Evolutionary conservation across 768 basidiomycete species (phyloP).

Genomic region (Serpula lacrymans): DNA sequence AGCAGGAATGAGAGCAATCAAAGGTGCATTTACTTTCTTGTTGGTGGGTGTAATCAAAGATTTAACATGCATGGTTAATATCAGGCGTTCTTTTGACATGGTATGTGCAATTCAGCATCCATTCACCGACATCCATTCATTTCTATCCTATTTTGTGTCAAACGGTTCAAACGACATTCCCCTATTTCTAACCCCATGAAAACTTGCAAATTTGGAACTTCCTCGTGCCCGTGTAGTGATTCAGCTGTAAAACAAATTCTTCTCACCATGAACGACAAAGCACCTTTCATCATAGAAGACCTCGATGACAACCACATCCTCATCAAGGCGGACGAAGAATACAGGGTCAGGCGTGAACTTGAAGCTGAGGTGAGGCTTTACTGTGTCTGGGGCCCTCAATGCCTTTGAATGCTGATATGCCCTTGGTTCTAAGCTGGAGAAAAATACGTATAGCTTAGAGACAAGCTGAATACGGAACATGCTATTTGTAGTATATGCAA

Average conservation of each 20-base stretch:
- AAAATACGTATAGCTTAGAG: constrained; percentile 81
- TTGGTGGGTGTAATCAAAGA: not conserved
- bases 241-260: constrained; percentile 89
- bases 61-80: constrained; percentile 5
- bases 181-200: too few relatives aligned
- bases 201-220: too few relatives aligned
- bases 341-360: constrained; percentile 64
- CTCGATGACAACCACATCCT: constrained; percentile 81
- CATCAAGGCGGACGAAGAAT: constrained; percentile 81
- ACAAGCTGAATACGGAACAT: constrained; percentile 4
- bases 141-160: too few relatives aligned
- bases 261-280: constrained; percentile 75
- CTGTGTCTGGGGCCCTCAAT: too few relatives aligned
- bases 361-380: constrained; percentile 77
- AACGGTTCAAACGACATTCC: not conserved
- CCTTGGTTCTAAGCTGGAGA: constrained; percentile 57
- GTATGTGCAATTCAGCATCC: constrained; percentile 32
- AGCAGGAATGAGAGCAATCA: constrained; percentile 56
- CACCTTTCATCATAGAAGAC: constrained; percentile 82
- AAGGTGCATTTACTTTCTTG: constrained; percentile 38
- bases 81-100: constrained; percentile 67
- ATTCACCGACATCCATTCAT: too few relatives aligned
- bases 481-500: not conserved
- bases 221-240: constrained; percentile 49
- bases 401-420: not conserved